Conservation (phyloP, 148 eudicot species). For the Suaeda aralocaspica region DNA sequence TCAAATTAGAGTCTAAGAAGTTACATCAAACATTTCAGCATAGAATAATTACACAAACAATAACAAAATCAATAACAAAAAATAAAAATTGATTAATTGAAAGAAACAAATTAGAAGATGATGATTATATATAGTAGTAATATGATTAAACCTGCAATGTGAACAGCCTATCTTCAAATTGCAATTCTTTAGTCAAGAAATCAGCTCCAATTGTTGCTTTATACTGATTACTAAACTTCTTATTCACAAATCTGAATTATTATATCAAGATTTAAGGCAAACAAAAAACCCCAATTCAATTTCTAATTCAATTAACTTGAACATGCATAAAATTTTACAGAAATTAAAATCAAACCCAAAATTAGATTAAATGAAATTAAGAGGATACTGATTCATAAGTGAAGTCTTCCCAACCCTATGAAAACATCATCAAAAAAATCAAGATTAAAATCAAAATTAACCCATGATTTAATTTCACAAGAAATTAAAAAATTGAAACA, state of each 20-base stretch:
- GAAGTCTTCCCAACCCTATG: conserved; percentile 73
- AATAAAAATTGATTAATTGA: neutral
- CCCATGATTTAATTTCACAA: conserved; percentile 11
- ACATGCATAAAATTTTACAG: neutral
- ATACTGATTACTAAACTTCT: conserved; percentile 65
- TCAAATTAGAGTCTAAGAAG: neutral
- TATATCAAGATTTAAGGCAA: conserved; percentile 27
- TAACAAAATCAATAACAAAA: neutral
- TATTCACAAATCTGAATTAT: conserved; percentile 55
- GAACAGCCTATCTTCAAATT: conserved; percentile 59
- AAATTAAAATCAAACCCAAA: neutral
- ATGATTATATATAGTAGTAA: neutral
- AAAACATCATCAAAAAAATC: conserved; percentile 24
- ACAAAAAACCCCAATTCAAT: neutral
- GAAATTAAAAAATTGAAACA: neutral
- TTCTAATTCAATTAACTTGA: neutral
- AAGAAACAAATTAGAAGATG: neutral
- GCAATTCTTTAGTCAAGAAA: conserved; percentile 65
- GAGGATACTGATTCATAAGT: conserved; percentile 77
- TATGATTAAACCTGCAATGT: conserved; percentile 48
- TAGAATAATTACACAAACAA: neutral
- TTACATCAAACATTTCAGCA: neutral
- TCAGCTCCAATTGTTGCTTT: conserved; percentile 73
- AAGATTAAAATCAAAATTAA: neutral
- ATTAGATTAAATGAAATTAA: neutral